These are phyloP conservation scores for Colletotrichum phormii DNA, from an alignment of 2,329 filamentous ascomycete genomes.

Conservation along the genomic window DNA sequence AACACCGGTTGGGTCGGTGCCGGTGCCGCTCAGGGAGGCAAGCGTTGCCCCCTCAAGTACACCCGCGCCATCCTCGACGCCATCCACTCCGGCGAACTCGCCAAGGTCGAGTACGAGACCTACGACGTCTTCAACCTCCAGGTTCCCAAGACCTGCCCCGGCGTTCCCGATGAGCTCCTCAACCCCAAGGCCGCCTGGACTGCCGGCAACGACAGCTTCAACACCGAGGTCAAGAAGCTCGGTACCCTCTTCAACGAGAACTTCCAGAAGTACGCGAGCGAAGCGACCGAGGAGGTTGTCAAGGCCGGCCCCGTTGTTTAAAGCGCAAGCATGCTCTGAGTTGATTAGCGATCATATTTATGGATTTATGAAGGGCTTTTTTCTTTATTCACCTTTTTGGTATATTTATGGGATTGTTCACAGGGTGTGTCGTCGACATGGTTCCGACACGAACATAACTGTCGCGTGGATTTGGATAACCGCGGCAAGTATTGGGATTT, in stretches of 20 bases:
- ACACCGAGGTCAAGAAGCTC: slow-evolving; percentile 89
- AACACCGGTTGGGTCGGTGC: slow-evolving; percentile 99
- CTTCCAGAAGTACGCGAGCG: slow-evolving; percentile 93
- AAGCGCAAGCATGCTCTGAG: neutral
- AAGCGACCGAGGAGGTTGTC: slow-evolving; percentile 85
- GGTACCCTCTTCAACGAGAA: slow-evolving; percentile 93
- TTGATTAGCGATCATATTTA: neutral
- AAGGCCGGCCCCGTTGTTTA: slow-evolving; percentile 67
- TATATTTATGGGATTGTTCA: slow-evolving; percentile 17
- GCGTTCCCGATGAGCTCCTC: slow-evolving; percentile 90
- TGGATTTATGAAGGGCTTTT: slow-evolving; percentile 15
- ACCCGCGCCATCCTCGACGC: slow-evolving; percentile 98
- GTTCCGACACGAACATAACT: slow-evolving; percentile 26
- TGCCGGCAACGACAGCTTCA: slow-evolving; percentile 83
- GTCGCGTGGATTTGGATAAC: slow-evolving; percentile 6
- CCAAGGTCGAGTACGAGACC: slow-evolving; percentile 90
- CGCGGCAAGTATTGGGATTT: slow-evolving; percentile 1
- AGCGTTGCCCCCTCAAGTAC: slow-evolving; percentile 98
- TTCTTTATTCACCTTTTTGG: slow-evolving; percentile 24
- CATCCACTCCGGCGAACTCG: slow-evolving; percentile 96
- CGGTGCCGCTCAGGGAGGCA: slow-evolving; percentile 89
- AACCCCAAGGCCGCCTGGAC: slow-evolving; percentile 97
- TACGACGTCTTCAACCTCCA: slow-evolving; percentile 97
- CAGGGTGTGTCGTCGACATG: slow-evolving; percentile 26
- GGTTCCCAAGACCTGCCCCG: slow-evolving; percentile 91